Evolutionary conservation across 2,329 filamentous ascomycete genomes (phyloP).

Genomic region (Phoma sp.): DNA sequence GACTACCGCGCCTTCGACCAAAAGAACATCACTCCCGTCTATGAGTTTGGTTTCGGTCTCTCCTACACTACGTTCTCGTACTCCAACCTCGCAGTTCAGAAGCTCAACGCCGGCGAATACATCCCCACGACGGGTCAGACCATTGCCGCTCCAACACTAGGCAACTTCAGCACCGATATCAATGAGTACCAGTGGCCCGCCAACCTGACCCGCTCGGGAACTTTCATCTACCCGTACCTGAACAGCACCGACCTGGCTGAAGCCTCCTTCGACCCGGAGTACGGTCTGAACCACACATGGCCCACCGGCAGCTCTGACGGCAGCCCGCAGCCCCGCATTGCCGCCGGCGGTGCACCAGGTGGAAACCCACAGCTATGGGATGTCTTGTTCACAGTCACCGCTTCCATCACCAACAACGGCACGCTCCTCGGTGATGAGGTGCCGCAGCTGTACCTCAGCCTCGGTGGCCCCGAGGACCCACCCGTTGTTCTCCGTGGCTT

Average conservation of each 20-base stretch:
- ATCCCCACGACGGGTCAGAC: slow-evolving; percentile 68
- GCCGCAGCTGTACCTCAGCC: slow-evolving; percentile 76
- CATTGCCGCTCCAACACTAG: slow-evolving; percentile 68
- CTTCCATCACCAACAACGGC: slow-evolving; percentile 76
- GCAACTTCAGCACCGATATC: slow-evolving; percentile 68
- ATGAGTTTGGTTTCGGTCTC: slow-evolving; percentile 82
- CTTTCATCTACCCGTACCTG: slow-evolving; percentile 76
- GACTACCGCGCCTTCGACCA: slow-evolving; percentile 81
- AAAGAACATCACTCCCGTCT: slow-evolving; percentile 70
- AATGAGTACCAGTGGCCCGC: slow-evolving; percentile 73
- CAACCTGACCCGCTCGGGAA: slow-evolving; percentile 59
- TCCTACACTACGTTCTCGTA: slow-evolving; percentile 83
- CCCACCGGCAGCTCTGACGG: slow-evolving; percentile 65
- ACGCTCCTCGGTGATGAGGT: slow-evolving; percentile 71
- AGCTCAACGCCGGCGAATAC: slow-evolving; percentile 62
- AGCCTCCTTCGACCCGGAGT: slow-evolving; percentile 66
- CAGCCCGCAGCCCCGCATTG: slow-evolving; percentile 63
- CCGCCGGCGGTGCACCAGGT: slow-evolving; percentile 70
- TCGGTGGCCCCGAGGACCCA: slow-evolving; percentile 79
- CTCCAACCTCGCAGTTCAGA: slow-evolving; percentile 68
- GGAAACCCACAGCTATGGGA: slow-evolving; percentile 72
- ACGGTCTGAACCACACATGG: slow-evolving; percentile 66
- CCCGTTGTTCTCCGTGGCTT: slow-evolving; percentile 77
- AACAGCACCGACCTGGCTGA: slow-evolving; percentile 66
- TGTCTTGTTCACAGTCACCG: slow-evolving; percentile 71